A percentile compares a stretch with the other conserved stretches of the same genome.
These are phyloP conservation scores for Lentinula sp. DNA, from an alignment of 768 basidiomycete species.

Conservation along the genomic window DNA sequence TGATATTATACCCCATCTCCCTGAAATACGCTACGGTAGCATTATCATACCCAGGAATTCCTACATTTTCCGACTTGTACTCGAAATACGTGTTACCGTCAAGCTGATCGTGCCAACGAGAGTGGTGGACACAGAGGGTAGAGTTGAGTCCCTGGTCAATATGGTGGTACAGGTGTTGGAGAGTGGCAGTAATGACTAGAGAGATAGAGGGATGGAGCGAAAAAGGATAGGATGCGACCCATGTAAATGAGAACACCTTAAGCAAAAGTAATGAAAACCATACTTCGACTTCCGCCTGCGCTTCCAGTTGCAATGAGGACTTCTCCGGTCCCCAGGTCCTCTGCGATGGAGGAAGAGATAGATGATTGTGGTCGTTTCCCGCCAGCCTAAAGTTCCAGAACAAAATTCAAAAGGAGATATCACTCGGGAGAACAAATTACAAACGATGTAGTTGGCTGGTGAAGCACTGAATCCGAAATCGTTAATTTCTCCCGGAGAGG, in stretches of 20 bases:
- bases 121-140: constrained; percentile 9
- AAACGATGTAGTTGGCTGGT: constrained; percentile 27
- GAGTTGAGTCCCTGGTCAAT: constrained; percentile 24
- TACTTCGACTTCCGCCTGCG: constrained; percentile 25
- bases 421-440: background rate
- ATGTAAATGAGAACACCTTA: no score
- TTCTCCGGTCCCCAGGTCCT: constrained; percentile 25
- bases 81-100: constrained; percentile 16
- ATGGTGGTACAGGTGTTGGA: constrained; percentile 27
- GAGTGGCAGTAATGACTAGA: constrained; percentile 26
- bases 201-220: background rate
- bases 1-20: constrained; percentile 11
- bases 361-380: constrained; percentile 27
- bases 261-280: background rate
- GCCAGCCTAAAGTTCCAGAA: background rate
- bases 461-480: constrained; percentile 30
- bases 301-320: constrained; percentile 29
- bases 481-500: constrained; percentile 17
- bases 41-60: constrained; percentile 12
- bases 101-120: constrained; percentile 23
- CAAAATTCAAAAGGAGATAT: background rate
- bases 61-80: constrained; percentile 6
- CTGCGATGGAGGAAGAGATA: constrained; percentile 26
- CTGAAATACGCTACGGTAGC: constrained; percentile 12
- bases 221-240: no score